Evolutionary conservation across 2,329 filamentous ascomycete genomes (phyloP).

Genomic region (Anthostomella pinea): DNA sequence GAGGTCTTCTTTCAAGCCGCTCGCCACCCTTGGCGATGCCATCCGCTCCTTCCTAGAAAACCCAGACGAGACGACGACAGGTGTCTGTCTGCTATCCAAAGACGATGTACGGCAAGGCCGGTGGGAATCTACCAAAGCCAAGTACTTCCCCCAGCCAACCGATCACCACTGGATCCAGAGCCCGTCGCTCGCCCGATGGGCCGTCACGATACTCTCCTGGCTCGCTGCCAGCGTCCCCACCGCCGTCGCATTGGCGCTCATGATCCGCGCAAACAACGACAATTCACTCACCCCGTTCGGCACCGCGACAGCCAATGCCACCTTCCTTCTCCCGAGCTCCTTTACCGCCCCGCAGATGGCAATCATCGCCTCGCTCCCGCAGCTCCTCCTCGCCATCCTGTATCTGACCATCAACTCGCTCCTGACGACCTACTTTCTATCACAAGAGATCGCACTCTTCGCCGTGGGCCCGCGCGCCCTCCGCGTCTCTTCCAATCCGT

Average conservation of each 20-base stretch:
- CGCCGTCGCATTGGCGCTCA: conserved; percentile 37
- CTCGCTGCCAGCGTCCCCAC: conserved; percentile 35
- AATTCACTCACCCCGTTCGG: conserved; percentile 38
- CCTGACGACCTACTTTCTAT: conserved; percentile 47
- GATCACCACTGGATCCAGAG: conserved; percentile 45
- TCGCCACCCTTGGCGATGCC: conserved; percentile 32
- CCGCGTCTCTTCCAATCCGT: conserved; percentile 43
- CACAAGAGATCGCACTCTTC: conserved; percentile 48
- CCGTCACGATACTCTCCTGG: conserved; percentile 39
- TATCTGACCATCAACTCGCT: conserved; percentile 48
- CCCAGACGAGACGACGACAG: conserved; percentile 31
- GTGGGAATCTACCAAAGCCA: conserved; percentile 43
- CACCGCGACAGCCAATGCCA: conserved; percentile 33
- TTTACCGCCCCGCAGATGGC: conserved; percentile 25
- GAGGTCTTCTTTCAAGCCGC: conserved; percentile 27
- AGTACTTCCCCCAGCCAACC: conserved; percentile 40
- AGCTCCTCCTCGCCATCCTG: conserved; percentile 45
- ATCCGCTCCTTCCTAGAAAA: conserved; percentile 30
- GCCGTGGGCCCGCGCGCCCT: conserved; percentile 36
- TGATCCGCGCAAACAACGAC: conserved; percentile 22
- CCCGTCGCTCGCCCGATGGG: conserved; percentile 43
- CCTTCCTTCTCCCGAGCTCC: conserved; percentile 28
- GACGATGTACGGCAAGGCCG: conserved; percentile 40
- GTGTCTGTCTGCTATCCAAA: conserved; percentile 46
- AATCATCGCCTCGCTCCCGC: conserved; percentile 45